These are phyloP conservation scores for Psidium friedrichsthalianum DNA, from an alignment of 345 rosid species.

Conservation along the genomic window DNA sequence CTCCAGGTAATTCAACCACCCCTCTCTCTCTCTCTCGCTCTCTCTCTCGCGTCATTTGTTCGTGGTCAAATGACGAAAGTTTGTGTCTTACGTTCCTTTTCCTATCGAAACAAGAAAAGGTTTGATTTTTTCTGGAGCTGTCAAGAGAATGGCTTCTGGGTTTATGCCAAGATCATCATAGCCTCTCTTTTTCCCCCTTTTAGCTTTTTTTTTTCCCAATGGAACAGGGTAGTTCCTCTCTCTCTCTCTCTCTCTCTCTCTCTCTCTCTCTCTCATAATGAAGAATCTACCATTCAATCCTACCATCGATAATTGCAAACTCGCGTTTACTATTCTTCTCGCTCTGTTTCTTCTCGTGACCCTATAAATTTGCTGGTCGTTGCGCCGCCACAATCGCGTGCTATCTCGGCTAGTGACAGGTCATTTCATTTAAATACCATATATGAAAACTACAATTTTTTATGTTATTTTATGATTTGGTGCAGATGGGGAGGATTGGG, in stretches of 20 bases:
- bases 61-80: background rate
- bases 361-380: background rate
- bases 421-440: background rate
- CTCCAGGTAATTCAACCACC: constrained; percentile 26
- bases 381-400: background rate
- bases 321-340: background rate
- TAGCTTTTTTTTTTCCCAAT: background rate
- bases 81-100: background rate
- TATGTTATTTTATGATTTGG: background rate
- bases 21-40: background rate
- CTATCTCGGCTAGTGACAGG: background rate
- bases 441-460: background rate
- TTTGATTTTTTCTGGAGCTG: background rate
- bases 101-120: background rate
- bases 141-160: background rate
- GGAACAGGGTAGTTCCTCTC: background rate
- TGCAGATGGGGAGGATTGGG: constrained; percentile 72
- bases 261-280: background rate
- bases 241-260: background rate
- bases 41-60: background rate
- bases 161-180: background rate
- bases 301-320: background rate
- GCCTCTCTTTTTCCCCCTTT: background rate
- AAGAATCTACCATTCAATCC: too few species aligned
- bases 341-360: background rate